Evolutionary conservation across 805 yeast species (phyloP), one percentile per base, ranked within the genome.

Genomic region (Myxozyma melibiosi): DNA sequence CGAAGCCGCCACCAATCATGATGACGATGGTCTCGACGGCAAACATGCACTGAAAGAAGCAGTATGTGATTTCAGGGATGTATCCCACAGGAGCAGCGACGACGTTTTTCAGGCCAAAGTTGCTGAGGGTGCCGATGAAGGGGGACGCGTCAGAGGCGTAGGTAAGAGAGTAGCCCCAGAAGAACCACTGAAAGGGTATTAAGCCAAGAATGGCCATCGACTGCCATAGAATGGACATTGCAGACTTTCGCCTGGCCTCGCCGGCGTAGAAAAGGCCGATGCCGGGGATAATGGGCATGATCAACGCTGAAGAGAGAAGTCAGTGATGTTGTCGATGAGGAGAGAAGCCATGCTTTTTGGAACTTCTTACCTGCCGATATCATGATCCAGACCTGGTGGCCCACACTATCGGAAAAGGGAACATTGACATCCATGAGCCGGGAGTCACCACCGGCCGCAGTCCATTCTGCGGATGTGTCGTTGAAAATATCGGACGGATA

Each of bases 1-100:
- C 99, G 73, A 95, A 89, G 46, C 97, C 96, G 74, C 97, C 99
- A 73, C 99, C 99, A 43, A 91, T 80, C 95, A 92, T 85, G 74
- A 94, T 81, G 69, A 88, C 86, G 60, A 95, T 97, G 25, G 98
- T 90, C 46, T 86, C 86, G 71, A 86, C 83, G 45, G 98, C 97
- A 69, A 94, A 94, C 97, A 90, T 90, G 70, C 97, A 96, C 76
- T 92, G 98, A 82, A 84, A 94, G 62, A 88, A 85, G 69, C 92
- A 85, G 75, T 86, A 92, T 58, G 92, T 79, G 55, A 91, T 85
- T 70, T 91, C 97, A 14, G 99, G 99, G 14, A 92, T 78, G 7
- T 77, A 57, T 1, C 86, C 67, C 2, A 82, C 61, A 27, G 92
- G 92, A 9, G 85, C 88, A 63, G 96, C 97, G 24, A 91, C 80